Conservation (phyloP, 441 rosid genomes). For the Kokia cookei region DNA sequence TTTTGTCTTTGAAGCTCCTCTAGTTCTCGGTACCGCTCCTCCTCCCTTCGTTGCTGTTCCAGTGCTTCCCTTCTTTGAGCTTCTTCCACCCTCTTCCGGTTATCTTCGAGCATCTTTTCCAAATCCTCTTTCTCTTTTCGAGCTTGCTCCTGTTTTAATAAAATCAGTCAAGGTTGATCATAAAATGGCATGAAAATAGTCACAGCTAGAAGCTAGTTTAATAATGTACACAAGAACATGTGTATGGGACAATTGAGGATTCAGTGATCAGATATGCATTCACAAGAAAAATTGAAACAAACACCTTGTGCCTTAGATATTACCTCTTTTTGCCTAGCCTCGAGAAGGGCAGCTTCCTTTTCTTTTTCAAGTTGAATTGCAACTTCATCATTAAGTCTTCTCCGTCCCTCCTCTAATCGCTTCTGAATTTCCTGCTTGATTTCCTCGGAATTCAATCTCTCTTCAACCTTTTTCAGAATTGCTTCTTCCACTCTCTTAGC, state of each 20-base stretch:
- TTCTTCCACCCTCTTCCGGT: conserved; percentile 73
- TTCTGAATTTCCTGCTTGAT: conserved; percentile 60
- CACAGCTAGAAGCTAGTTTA: not conserved
- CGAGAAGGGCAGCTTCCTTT: conserved; percentile 61
- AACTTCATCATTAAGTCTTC: conserved; percentile 66
- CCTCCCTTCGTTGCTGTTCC: conserved; percentile 79
- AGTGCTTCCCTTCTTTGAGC: conserved; percentile 80
- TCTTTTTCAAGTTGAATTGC: conserved; percentile 79
- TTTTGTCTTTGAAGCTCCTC: conserved; percentile 78
- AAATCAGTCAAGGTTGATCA: not conserved
- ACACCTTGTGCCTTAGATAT: not conserved
- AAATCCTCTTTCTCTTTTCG: conserved; percentile 67
- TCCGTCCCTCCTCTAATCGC: conserved; percentile 73
- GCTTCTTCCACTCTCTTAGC: conserved; percentile 80
- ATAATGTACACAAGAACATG: not conserved
- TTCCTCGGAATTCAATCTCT: conserved; percentile 70
- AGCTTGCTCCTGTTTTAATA: conserved; percentile 51
- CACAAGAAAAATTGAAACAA: not conserved
- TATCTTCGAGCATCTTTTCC: conserved; percentile 80
- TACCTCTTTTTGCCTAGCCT: conserved; percentile 84
- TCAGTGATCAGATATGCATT: not conserved
- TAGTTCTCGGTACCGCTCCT: conserved; percentile 73
- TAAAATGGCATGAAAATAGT: not conserved
- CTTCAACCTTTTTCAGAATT: conserved; percentile 67
- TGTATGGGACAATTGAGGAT: not conserved